Conservation (phyloP, 768 basidiomycete genomes). For the Amanita rimosa region DNA sequence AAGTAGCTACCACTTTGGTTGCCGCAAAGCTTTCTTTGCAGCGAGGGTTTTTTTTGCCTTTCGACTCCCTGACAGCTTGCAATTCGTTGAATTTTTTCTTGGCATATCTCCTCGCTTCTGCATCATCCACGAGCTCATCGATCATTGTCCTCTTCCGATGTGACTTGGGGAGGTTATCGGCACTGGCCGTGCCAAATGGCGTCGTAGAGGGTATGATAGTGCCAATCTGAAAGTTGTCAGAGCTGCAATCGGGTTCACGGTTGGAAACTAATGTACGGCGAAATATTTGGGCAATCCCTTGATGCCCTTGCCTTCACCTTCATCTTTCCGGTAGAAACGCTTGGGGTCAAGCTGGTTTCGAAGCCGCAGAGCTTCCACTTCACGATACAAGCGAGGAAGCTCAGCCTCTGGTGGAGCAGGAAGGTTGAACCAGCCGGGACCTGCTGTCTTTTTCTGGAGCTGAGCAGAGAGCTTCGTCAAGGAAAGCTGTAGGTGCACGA, state of each 20-base stretch:
- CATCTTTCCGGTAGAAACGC: conserved; percentile 81
- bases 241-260: not conserved
- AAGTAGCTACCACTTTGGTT: conserved; percentile 52
- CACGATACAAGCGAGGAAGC: conserved; percentile 66
- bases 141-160: conserved; percentile 75
- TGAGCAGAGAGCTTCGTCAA: conserved; percentile 17
- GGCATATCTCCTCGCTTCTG: conserved; percentile 78
- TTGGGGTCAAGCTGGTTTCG: conserved; percentile 88
- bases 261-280: conserved; percentile 43
- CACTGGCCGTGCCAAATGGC: conserved; percentile 60
- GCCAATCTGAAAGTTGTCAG: conserved; percentile 45
- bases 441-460: conserved; percentile 65
- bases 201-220: conserved; percentile 60
- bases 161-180: conserved; percentile 60
- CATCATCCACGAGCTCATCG: conserved; percentile 83
- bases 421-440: conserved; percentile 80
- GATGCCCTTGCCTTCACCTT: conserved; percentile 75
- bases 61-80: conserved; percentile 53
- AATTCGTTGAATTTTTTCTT: conserved; percentile 84
- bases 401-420: conserved; percentile 76
- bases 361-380: conserved; percentile 80
- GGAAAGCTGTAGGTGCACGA: not conserved
- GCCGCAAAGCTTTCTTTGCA: conserved; percentile 49
- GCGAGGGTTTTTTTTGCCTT: conserved; percentile 62
- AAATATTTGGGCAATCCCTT: conserved; percentile 84